Evolutionary conservation across 2,329 filamentous ascomycete genomes (phyloP).

Genomic region (Westerdykella sp.): DNA sequence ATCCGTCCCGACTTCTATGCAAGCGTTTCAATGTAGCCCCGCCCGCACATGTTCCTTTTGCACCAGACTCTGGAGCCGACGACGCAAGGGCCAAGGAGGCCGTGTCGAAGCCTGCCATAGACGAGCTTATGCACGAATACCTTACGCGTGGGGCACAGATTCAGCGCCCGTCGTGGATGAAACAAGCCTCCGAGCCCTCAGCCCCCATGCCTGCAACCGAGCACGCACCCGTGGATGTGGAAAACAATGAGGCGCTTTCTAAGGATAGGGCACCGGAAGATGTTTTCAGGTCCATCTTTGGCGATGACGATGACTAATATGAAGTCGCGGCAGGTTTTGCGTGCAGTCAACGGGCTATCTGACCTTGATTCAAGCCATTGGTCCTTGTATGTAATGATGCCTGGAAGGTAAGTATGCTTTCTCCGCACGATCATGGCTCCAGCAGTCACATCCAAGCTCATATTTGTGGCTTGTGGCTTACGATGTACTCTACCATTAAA

Average conservation of each 20-base stretch:
- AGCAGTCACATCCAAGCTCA: too few species aligned
- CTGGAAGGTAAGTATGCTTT: too few species aligned
- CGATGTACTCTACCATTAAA: too few species aligned
- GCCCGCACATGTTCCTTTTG: conserved; percentile 59
- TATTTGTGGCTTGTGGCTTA: too few species aligned
- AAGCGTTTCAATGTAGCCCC: conserved; percentile 88
- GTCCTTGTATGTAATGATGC: too few species aligned
- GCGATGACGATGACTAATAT: conserved; percentile 62
- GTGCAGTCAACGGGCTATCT: too few species aligned
- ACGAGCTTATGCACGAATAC: conserved; percentile 30
- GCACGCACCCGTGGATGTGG: conserved; percentile 54
- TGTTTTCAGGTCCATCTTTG: conserved; percentile 90
- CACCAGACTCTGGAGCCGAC: conserved; percentile 40
- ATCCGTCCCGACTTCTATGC: conserved; percentile 78
- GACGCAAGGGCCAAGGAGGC: conserved; percentile 38
- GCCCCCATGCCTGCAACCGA: conserved; percentile 2
- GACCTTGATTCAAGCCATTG: too few species aligned
- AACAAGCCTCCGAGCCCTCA: conserved; percentile 4
- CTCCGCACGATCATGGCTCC: too few species aligned
- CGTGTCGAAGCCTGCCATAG: conserved; percentile 50
- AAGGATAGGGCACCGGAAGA: conserved; percentile 68
- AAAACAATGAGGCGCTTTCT: conserved; percentile 73
- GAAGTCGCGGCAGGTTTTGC: too few species aligned
- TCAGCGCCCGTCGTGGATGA: conserved; percentile 29
- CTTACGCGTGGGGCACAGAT: conserved; percentile 20